These are phyloP conservation scores for Eugenia klotzschiana DNA, from an alignment of 441 rosid genomes.

Conservation along the genomic window DNA sequence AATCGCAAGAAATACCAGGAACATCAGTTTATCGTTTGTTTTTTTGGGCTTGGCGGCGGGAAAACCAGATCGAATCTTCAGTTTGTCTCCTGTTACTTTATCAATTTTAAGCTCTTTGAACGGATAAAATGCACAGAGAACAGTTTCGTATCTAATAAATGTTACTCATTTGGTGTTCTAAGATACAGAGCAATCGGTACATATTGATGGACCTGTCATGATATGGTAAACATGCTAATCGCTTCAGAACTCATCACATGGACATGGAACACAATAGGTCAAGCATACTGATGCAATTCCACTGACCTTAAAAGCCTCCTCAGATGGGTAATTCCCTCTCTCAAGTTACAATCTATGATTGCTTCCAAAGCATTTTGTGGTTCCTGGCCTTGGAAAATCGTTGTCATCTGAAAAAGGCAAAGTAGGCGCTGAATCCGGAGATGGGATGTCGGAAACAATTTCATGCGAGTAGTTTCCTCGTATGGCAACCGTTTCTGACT, in stretches of 20 bases:
- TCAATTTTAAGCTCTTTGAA: background rate
- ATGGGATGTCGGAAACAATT: background rate
- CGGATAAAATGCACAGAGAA: background rate
- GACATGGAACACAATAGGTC: background rate
- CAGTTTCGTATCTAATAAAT: background rate
- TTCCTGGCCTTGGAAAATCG: conserved; percentile 4
- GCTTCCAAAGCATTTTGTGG: conserved; percentile 12
- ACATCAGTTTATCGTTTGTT: background rate
- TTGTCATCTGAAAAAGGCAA: conserved; percentile 3
- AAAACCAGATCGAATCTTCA: background rate
- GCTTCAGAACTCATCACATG: background rate
- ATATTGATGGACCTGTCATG: background rate
- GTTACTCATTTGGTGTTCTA: background rate
- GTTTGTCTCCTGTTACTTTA: background rate
- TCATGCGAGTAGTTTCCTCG: background rate
- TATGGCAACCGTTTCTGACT: background rate
- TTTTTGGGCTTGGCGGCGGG: background rate
- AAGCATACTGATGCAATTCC: background rate
- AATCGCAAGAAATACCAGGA: background rate
- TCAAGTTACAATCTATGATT: conserved; percentile 10
- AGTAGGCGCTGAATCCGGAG: background rate
- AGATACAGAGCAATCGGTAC: background rate
- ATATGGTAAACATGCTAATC: background rate
- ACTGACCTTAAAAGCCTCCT: conserved; percentile 18
- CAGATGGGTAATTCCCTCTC: conserved; percentile 13